Base-by-base conservation (phyloP, 257 asterid species). In the Schizonepeta tenuifolia region DNA sequence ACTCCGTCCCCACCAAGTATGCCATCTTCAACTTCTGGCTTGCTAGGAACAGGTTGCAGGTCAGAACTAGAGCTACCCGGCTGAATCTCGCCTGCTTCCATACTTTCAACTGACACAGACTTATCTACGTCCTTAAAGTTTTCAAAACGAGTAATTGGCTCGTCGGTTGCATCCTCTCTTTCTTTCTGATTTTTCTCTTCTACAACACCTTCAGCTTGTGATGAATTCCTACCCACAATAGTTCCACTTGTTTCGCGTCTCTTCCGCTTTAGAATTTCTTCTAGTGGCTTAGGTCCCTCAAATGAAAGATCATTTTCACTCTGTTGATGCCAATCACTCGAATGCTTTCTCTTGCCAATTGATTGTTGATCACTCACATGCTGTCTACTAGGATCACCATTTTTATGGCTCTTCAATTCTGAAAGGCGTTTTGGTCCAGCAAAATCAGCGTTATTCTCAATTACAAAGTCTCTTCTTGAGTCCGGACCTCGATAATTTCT, bases 261-360 rank as follows among this genome's bases (percentile, higher is more conserved):
- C 84, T 92, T 92, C 57, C 96, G 88, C 83, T 88, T 92, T 75
- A 92, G 82, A 75, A 92, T 92, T 85, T 90, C 97, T 60, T 84
- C 72, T 33, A 92, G 86, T n/a, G 98, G 93, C 92, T 83, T 92
- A 22, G 98, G 98, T 41, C 97, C 97, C 56, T 92, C 96, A 71
- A 92, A 92, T n/a, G 96, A 82, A 38, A 86, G 69, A 59, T 72
- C 82, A 50, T 38, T 78, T 66, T 75, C 89, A 62, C 79, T 76
- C 57, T 74, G 82, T 69, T 83, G 86, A 74, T 78, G 72, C 71
- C 40, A 80, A 69, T 86, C 91, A 49, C 7, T 50, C 76, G 67
- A 53, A 69, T 71, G 83, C 69, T 88, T 92, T 73, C 98, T 87
- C 85, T 92, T 92, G 51, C 97, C 96, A 40, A 78, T 78, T 55